Conservation (phyloP, 2,329 filamentous ascomycete genomes). For the Penicillium sp. region DNA sequence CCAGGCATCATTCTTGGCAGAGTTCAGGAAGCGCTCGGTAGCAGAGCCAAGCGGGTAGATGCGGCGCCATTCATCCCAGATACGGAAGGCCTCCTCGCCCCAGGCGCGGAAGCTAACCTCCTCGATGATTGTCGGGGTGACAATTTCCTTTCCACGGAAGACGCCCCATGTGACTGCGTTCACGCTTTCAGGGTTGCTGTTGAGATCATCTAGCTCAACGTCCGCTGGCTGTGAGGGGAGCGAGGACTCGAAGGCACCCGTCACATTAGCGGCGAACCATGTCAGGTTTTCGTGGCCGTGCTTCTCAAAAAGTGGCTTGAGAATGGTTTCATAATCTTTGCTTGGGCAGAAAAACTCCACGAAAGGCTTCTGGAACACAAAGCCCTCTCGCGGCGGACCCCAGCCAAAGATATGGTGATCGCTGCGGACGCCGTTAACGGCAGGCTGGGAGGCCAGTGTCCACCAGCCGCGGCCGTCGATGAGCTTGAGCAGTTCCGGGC, state of each 20-base stretch:
- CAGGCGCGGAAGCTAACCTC: constrained; percentile 90
- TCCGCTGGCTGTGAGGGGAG: constrained; percentile 28
- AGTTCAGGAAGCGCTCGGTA: constrained; percentile 68
- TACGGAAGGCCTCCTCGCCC: constrained; percentile 92
- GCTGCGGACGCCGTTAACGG: constrained; percentile 80
- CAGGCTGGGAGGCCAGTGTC: constrained; percentile 93
- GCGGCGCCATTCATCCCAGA: constrained; percentile 90
- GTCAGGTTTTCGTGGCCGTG: constrained; percentile 66
- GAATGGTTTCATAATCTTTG: constrained; percentile 62
- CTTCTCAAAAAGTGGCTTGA: constrained; percentile 62
- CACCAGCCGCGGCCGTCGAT: constrained; percentile 82
- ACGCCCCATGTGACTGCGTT: constrained; percentile 98
- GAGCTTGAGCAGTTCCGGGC: constrained; percentile 67
- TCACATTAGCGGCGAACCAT: constrained; percentile 80
- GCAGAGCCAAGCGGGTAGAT: constrained; percentile 75
- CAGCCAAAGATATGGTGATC: constrained; percentile 81
- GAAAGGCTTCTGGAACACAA: constrained; percentile 97
- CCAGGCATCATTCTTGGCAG: constrained; percentile 69
- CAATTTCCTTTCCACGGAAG: constrained; percentile 92
- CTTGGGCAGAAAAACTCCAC: constrained; percentile 89
- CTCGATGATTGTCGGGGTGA: constrained; percentile 95
- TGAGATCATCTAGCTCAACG: constrained; percentile 33
- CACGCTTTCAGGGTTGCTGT: constrained; percentile 55
- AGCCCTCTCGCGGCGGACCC: constrained; percentile 80
- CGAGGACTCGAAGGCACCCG: constrained; percentile 72